Evolutionary conservation across 1,284 basidiomycete species (phyloP), one percentile per base, ranked within the genome.

Genomic region (Polyporus tsugae): DNA sequence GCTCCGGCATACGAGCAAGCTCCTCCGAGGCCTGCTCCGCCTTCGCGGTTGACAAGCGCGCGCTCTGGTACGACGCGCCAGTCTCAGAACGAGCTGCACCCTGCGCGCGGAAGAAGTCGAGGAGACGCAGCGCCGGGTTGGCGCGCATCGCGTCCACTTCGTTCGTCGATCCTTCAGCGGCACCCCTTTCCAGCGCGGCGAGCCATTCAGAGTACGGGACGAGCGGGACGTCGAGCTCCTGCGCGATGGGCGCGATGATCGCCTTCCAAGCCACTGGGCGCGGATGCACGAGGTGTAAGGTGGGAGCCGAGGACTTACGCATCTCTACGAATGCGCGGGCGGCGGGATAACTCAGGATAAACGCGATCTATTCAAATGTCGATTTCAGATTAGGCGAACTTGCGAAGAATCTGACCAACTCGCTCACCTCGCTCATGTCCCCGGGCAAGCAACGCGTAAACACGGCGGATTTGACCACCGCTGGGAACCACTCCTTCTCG

Each of bases 401-500:
- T 15, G 61, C 11, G 39, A 38, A 15, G 2, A 22, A 35, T 41
- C 41, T n/a, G 29, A 35, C 2, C 6, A 25, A 44, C 29, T 9
- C 22, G 58, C 74, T 60, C 46, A 76, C 76, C n/a, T 64, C 62
- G 29, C 64, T 38, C 13, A 60, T 39, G 38, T 68, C 65, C 49
- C 68, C 65, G 0, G 80, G 80, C 9, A 83, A 65, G 11, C 60
- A 74, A 2, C 75, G 73, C 1, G 80, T 70, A 11, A 72, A 66
- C 0, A 75, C 35, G 15, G 75, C 75, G 0, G 79, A 80, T 61
- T 80, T 78, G 25, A 85, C 77, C 2, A 86, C 74, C 42, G 78
- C 76, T 0, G 85, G 84, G 6, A 85, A 74, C 84, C 84, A 86
- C 62, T 86, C 84, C 17, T 74, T 77, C 42, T 76, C 72, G 35